Evolutionary conservation across 805 yeast genomes (phyloP).

Genomic region (Sugiyamaella qingdaonensis): DNA sequence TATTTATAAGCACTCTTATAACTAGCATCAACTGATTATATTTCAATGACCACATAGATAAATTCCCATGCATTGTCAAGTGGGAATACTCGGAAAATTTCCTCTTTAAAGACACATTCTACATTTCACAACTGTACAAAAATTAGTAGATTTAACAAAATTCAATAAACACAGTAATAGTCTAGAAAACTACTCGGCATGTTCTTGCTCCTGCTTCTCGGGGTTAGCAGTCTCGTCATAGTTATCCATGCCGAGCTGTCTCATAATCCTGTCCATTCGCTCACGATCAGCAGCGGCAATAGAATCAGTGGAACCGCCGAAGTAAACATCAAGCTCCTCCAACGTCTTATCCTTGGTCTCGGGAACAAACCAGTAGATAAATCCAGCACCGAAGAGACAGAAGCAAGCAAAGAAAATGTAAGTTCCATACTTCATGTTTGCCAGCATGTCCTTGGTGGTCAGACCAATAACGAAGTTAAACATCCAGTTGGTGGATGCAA

Average conservation of each 20-base stretch:
- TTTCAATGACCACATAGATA: too few relatives aligned
- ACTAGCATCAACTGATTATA: too few relatives aligned
- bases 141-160: too few relatives aligned
- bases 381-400: constrained; percentile 24
- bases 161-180: too few relatives aligned
- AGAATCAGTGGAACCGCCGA: constrained; percentile 21
- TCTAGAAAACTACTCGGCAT: constrained; percentile 2
- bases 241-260: constrained; percentile 21
- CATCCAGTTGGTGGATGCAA: constrained; percentile 67
- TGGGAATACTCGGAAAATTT: too few relatives aligned
- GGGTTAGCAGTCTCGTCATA: constrained; percentile 15
- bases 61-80: too few relatives aligned
- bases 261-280: constrained; percentile 23
- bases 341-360: constrained; percentile 69
- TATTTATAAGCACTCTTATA: too few relatives aligned
- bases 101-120: too few relatives aligned
- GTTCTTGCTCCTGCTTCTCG: constrained; percentile 12
- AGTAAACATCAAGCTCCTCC: constrained; percentile 58
- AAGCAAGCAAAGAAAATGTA: constrained; percentile 31
- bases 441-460: constrained; percentile 26
- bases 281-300: constrained; percentile 24
- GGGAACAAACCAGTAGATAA: constrained; percentile 49
- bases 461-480: constrained; percentile 41
- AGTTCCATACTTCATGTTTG: constrained; percentile 24
- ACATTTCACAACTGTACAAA: too few relatives aligned